These are phyloP conservation scores for Candida pseudofarinosa DNA, from an alignment of 805 yeast genomes.

Conservation along the genomic window DNA sequence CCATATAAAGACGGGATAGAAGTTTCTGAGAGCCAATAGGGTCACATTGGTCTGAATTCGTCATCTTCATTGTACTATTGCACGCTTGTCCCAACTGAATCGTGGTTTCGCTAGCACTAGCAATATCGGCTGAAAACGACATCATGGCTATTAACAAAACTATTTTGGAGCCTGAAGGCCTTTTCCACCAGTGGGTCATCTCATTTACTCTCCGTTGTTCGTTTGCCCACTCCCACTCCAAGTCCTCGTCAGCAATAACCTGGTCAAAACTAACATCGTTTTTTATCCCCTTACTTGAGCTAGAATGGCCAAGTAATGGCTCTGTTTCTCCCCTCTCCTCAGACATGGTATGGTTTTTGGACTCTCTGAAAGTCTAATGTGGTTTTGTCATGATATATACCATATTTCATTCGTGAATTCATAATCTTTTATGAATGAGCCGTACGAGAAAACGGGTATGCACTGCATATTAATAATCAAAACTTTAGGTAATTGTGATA, in stretches of 20 bases:
- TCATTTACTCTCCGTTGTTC: constrained; percentile 46
- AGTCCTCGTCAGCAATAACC: no score
- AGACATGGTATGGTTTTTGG: no score
- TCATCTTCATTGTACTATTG: constrained; percentile 12
- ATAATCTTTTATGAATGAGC: no score
- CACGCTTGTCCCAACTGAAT: constrained; percentile 30
- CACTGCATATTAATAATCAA: no score
- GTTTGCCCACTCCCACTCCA: constrained; percentile 39
- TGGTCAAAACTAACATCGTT: no score
- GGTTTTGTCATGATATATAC: no score
- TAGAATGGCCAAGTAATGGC: not conserved
- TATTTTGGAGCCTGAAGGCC: constrained; percentile 55
- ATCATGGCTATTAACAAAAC: constrained; percentile 45
- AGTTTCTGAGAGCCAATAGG: constrained; percentile 31
- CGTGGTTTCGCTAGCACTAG: constrained; percentile 38
- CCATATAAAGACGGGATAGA: constrained; percentile 49
- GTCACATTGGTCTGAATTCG: constrained; percentile 18
- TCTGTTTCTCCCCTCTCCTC: not conserved
- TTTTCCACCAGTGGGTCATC: constrained; percentile 46
- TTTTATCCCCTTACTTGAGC: no score
- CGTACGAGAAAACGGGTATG: no score
- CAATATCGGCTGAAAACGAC: constrained; percentile 31
- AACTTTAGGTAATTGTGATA: no score
- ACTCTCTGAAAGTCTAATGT: no score
- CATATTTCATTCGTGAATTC: no score